Base-by-base conservation (phyloP, 345 rosid genomes). In the Heritiera fomes region DNA sequence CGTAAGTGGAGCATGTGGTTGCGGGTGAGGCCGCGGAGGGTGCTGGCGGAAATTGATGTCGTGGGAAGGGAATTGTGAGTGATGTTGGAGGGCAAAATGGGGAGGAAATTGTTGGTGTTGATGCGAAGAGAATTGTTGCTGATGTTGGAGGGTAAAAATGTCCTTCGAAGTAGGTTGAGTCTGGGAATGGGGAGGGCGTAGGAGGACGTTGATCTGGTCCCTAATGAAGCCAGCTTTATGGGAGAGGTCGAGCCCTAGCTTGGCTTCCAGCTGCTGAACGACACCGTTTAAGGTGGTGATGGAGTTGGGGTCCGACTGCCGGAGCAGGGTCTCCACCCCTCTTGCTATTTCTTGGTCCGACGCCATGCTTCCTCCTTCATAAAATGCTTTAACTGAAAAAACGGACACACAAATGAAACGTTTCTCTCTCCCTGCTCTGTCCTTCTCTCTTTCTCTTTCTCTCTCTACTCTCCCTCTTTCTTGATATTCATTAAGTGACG, bases 321-420 rank as follows among this genome's bases (percentile, higher is more conserved):
- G 89, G 81, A 94, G 93, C 85, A 94, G 83, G 45, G 84, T 87
- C 92, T 94, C 97, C 41, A 94, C 87, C 45, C 91, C 92, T 83
- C 83, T 88, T 38, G 95, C 97, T 88, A 93, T 86, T 67, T 95
- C 97, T 85, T 90, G 94, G 93, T 95, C 93, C 78, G 97, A 83
- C 88, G 89, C 91, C 95, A 90, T 90, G 79, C 75, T 80, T 84
- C 68, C 52, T 82, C 80, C 85, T 81, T 83, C 80, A 78, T 77
- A 73, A 69, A 79, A 79, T 20, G 65, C 69, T 47, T 34, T 78
- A 88, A 88, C 87, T 47, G 85, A 86, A 85, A 79, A 85, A 87
- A 81, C 83, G 80, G 79, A 87, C 80, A 74, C 80, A 43, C 30
- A 11, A 59, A 46, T 49, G 23, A 70, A 62, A 62, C 68, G 71